A percentile compares a stretch with the other conserved stretches of the same genome.
Evolutionary conservation across 768 basidiomycete genomes (phyloP).

Genomic region (Xerocomellus chrysenteron): DNA sequence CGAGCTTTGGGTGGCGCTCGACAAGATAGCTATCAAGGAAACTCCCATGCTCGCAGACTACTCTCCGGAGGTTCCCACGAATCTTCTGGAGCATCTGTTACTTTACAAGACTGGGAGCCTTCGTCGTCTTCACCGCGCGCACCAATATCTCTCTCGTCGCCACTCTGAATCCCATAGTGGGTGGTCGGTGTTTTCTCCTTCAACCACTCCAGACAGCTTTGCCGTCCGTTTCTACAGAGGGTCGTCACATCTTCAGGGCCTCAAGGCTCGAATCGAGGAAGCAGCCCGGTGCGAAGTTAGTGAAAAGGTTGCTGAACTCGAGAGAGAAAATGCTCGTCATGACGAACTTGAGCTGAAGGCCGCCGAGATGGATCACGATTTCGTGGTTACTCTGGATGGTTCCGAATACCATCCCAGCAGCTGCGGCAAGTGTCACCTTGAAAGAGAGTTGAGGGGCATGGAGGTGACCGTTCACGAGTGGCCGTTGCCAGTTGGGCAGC

Average conservation of each 20-base stretch:
- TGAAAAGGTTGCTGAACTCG: constrained; percentile 32
- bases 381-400: not conserved
- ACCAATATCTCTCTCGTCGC: constrained; percentile 35
- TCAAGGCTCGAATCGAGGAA: constrained; percentile 33
- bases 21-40: constrained; percentile 18
- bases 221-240: constrained; percentile 34
- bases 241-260: constrained; percentile 20
- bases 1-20: constrained; percentile 40
- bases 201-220: constrained; percentile 24
- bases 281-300: constrained; percentile 20
- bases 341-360: constrained; percentile 11
- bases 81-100: constrained; percentile 28
- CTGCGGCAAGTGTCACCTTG: constrained; percentile 32
- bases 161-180: constrained; percentile 7
- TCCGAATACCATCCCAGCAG: not conserved
- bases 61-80: constrained; percentile 31
- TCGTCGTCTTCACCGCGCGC: constrained; percentile 25
- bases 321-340: constrained; percentile 21
- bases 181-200: constrained; percentile 37
- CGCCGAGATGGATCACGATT: constrained; percentile 3
- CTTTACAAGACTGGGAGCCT: constrained; percentile 30
- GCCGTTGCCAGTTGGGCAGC: constrained; percentile 39
- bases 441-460: constrained; percentile 22
- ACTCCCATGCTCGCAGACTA: constrained; percentile 31
- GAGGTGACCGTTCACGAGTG: constrained; percentile 42